A percentile compares a stretch with the other conserved stretches of the same genome.
Conservation (phyloP, 2,329 filamentous ascomycete species). For the Ophiostoma quercus region DNA sequence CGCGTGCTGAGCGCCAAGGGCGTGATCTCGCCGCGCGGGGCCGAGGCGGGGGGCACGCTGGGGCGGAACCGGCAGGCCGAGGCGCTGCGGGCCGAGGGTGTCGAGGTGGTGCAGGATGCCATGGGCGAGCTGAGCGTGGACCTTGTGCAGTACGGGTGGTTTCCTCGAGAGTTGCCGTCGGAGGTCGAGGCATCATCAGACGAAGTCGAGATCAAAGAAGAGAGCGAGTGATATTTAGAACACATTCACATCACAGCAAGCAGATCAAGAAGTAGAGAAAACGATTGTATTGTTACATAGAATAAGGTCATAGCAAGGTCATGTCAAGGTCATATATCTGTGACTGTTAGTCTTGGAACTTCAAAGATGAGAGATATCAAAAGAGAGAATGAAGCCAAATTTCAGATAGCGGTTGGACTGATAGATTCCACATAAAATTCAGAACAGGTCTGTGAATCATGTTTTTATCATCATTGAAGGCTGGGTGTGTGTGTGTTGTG, state of each 20-base stretch:
- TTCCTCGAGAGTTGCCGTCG: conserved; percentile 47
- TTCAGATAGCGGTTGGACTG: conserved; percentile 86
- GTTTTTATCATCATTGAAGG: conserved; percentile 62
- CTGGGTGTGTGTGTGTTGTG: conserved; percentile 22
- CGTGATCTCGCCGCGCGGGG: conserved; percentile 66
- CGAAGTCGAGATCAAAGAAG: neutral
- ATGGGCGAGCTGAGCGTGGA: conserved; percentile 51
- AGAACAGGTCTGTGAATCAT: conserved; percentile 79
- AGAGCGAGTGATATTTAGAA: neutral
- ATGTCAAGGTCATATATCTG: neutral
- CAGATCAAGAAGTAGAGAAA: neutral
- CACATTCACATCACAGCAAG: neutral
- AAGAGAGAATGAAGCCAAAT: conserved; percentile 20
- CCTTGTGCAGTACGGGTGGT: conserved; percentile 52
- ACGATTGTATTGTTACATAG: conserved; percentile 12
- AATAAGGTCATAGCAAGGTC: too few species aligned
- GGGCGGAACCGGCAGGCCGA: conserved; percentile 43
- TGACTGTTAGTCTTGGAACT: conserved; percentile 19
- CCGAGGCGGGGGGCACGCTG: conserved; percentile 16
- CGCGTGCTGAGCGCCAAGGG: conserved; percentile 85
- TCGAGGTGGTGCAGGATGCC: conserved; percentile 45
- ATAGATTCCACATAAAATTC: conserved; percentile 64
- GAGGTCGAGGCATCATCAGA: conserved; percentile 32
- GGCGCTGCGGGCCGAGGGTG: conserved; percentile 48
- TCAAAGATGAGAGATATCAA: conserved; percentile 19